phyloP scores from a whole-genome alignment of 1,284 basidiomycete genomes.

The Phylloboletellus chloephorus region DNA sequence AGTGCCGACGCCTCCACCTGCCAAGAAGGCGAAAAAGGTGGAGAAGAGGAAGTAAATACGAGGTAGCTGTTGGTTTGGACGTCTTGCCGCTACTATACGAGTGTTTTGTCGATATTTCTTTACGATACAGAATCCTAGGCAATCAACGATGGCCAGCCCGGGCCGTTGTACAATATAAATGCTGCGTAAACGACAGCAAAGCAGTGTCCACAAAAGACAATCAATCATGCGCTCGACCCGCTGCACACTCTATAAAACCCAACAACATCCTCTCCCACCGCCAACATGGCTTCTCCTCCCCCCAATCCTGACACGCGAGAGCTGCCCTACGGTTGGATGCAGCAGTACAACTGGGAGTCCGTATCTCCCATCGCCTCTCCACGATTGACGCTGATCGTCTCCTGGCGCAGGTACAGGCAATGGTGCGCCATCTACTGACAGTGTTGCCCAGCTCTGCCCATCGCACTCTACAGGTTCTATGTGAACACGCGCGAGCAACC shows the following conservation, averaged over 20 bases:
- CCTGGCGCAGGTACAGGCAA: slow-evolving; percentile 50
- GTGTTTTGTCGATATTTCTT: slow-evolving; percentile 29
- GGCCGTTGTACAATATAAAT: slow-evolving; percentile 14
- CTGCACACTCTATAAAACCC: slow-evolving; percentile 26
- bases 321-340: slow-evolving; percentile 64
- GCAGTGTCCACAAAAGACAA: slow-evolving; percentile 30
- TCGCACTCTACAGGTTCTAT: slow-evolving; percentile 52
- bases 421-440: slow-evolving; percentile 44
- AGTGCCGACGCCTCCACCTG: slow-evolving; percentile 30
- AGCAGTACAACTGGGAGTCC: slow-evolving; percentile 64
- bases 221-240: slow-evolving; percentile 8
- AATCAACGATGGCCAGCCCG: slow-evolving; percentile 11
- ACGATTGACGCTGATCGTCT: slow-evolving; percentile 20
- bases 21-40: slow-evolving; percentile 34
- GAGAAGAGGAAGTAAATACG: slow-evolving; percentile 31
- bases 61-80: slow-evolving; percentile 12
- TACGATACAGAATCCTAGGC: slow-evolving; percentile 20
- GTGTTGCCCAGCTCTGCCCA: background rate
- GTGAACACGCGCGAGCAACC: slow-evolving; percentile 58
- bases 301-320: slow-evolving; percentile 58
- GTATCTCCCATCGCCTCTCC: slow-evolving; percentile 27
- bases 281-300: slow-evolving; percentile 43
- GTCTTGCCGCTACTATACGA: slow-evolving; percentile 27
- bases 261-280: slow-evolving; percentile 12
- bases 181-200: slow-evolving; percentile 33